These are phyloP conservation scores for Boletus tylopilopsis DNA, from an alignment of 768 basidiomycete genomes.

Conservation along the genomic window DNA sequence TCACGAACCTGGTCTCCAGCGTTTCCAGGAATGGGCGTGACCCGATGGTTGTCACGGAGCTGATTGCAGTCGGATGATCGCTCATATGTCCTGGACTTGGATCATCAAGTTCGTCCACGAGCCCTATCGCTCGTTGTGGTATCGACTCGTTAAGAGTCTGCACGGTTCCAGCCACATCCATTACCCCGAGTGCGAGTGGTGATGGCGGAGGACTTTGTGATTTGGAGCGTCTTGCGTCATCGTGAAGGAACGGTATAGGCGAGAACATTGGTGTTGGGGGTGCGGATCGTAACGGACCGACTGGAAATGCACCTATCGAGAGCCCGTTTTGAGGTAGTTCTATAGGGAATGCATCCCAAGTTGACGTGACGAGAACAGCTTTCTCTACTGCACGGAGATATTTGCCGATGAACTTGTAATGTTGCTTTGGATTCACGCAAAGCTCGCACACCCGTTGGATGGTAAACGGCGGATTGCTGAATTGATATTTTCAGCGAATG, in stretches of 20 bases:
- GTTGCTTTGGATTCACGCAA: conserved; percentile 57
- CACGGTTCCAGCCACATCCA: conserved; percentile 31
- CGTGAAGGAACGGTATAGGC: conserved; percentile 83
- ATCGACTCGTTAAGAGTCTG: conserved; percentile 36
- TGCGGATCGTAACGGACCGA: conserved; percentile 48
- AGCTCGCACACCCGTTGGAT: conserved; percentile 89
- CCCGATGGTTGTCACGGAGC: conserved; percentile 52
- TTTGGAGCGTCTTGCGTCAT: conserved; percentile 75
- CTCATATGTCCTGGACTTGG: conserved; percentile 82
- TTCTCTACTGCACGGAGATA: conserved; percentile 86
- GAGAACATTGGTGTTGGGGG: conserved; percentile 83
- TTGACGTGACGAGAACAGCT: conserved; percentile 78
- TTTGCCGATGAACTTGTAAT: conserved; percentile 80
- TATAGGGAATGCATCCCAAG: conserved; percentile 66
- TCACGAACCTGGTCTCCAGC: conserved; percentile 63
- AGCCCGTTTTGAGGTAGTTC: conserved; percentile 31
- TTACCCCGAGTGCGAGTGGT: conserved; percentile 51
- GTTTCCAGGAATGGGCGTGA: conserved; percentile 50
- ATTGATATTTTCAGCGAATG: conserved; percentile 4
- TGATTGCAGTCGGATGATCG: conserved; percentile 69
- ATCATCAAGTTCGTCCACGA: conserved; percentile 85
- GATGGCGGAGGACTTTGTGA: conserved; percentile 79
- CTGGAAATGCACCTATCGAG: conserved; percentile 32
- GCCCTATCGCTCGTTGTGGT: conserved; percentile 54
- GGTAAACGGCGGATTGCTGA: conserved; percentile 73